A percentile compares a stretch with the other conserved stretches of the same genome.
Evolutionary conservation across 305 asterid genomes (phyloP).

Genomic region (Fraxinus nigra): DNA sequence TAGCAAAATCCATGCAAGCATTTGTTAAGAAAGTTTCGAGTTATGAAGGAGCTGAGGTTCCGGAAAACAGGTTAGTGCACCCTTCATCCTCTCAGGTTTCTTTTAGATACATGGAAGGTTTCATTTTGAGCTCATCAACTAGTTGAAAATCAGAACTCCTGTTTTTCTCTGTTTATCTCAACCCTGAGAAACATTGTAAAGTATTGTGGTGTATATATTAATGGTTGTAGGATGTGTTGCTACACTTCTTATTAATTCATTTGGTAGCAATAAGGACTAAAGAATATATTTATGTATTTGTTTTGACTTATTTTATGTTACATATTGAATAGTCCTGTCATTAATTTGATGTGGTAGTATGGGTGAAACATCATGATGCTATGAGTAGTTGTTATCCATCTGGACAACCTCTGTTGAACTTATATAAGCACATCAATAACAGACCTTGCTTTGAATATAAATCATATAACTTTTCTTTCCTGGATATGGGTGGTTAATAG

Average conservation of each 20-base stretch:
- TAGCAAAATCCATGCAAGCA: constrained; percentile 80
- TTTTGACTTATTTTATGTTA: not conserved
- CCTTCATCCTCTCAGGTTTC: constrained; percentile 19
- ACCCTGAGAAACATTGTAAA: not conserved
- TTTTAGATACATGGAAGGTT: not conserved
- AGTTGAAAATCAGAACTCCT: not conserved
- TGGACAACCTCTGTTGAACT: not conserved
- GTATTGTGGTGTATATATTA: not conserved
- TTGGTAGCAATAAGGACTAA: not conserved
- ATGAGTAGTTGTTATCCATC: not conserved
- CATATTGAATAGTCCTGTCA: not conserved
- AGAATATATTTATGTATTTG: not conserved
- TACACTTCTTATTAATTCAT: not conserved
- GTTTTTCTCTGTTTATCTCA: not conserved
- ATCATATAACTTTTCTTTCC: not conserved
- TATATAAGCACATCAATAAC: not conserved
- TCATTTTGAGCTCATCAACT: not conserved
- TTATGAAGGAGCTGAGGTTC: constrained; percentile 90
- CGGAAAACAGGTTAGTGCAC: constrained; percentile 52
- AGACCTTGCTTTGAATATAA: not conserved
- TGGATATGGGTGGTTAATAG: not conserved
- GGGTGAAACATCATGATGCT: not conserved
- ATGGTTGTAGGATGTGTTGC: not conserved
- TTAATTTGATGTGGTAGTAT: not conserved
- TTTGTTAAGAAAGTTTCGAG: constrained; percentile 71